A percentile compares a stretch with the other conserved stretches of the same genome.
Conservation (phyloP, 129 eudicot genomes). For the Scalesia atractyloides region DNA sequence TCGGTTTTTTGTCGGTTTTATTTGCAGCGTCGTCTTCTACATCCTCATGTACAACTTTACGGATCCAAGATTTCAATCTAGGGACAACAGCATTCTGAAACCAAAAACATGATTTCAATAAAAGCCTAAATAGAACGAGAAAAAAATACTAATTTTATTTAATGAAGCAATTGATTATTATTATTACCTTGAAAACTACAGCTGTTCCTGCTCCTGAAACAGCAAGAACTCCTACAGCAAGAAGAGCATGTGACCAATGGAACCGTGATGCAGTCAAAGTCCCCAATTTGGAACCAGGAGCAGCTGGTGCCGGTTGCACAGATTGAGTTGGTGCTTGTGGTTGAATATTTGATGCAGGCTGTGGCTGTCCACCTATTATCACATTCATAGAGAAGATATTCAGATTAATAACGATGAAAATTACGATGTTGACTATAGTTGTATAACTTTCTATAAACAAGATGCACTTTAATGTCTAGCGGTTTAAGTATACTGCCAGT, state of each 20-base stretch:
- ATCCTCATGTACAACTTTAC: constrained; percentile 71
- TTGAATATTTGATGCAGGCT: constrained; percentile 51
- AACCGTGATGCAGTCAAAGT: constrained; percentile 40
- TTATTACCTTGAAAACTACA: constrained; percentile 69
- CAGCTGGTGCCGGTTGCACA: constrained; percentile 56
- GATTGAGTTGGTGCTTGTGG: constrained; percentile 54
- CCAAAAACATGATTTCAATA: neutral
- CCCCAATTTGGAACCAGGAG: constrained; percentile 52
- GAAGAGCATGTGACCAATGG: constrained; percentile 84
- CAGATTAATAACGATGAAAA: constrained; percentile 2
- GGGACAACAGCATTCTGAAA: constrained; percentile 74
- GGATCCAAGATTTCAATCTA: constrained; percentile 90
- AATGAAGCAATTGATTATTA: neutral
- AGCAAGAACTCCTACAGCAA: constrained; percentile 83
- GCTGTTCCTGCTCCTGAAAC: constrained; percentile 93
- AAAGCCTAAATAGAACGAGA: neutral
- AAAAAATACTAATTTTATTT: neutral
- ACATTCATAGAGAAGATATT: constrained; percentile 12
- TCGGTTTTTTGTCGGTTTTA: constrained; percentile 50
- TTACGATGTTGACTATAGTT: constrained; percentile 1
- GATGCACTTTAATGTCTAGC: too few relatives aligned
- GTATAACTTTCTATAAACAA: constrained; percentile 7
- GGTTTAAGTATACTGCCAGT: too few relatives aligned
- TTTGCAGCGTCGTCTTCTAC: constrained; percentile 51
- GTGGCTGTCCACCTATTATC: constrained; percentile 57